Percentiles rank a stretch among this genome's conserved stretches.
Conservation (phyloP, 1,284 basidiomycete species). For the Leccinum insolens region DNA sequence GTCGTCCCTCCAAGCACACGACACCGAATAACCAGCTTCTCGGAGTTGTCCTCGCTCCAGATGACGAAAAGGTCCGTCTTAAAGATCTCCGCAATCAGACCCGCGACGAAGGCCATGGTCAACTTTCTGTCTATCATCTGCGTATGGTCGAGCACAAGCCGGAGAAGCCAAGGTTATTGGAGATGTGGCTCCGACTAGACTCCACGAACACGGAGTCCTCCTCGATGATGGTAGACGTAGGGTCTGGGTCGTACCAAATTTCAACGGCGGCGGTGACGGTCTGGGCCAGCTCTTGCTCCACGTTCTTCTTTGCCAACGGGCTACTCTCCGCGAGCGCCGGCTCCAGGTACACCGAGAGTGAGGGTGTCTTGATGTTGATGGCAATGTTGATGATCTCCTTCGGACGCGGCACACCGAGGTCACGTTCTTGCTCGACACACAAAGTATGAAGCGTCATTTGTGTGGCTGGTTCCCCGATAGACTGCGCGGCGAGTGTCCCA, state of each 20-base stretch:
- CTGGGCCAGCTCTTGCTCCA: slow-evolving; percentile 88
- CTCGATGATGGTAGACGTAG: slow-evolving; percentile 91
- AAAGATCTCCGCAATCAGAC: slow-evolving; percentile 93
- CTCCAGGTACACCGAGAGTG: slow-evolving; percentile 87
- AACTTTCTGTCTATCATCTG: slow-evolving; percentile 98
- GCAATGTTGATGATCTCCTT: slow-evolving; percentile 99
- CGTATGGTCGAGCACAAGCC: slow-evolving; percentile 94
- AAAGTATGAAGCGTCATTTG: slow-evolving; percentile 99
- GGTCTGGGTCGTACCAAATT: slow-evolving; percentile 98
- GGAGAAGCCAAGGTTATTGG: slow-evolving; percentile 96
- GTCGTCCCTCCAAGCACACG: slow-evolving; percentile 90
- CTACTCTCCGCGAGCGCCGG: slow-evolving; percentile 67
- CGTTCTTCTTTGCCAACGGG: slow-evolving; percentile 60
- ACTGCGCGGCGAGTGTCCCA: slow-evolving; percentile 96
- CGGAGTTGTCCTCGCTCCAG: slow-evolving; percentile 98
- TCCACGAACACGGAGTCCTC: slow-evolving; percentile 97
- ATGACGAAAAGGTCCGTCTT: slow-evolving; percentile 98
- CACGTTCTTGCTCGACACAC: slow-evolving; percentile 97
- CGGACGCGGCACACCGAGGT: slow-evolving; percentile 95
- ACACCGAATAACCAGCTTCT: slow-evolving; percentile 96
- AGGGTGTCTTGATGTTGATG: slow-evolving; percentile 98
- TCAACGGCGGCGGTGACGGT: slow-evolving; percentile 96
- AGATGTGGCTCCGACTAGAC: slow-evolving; percentile 87
- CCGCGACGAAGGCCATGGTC: slow-evolving; percentile 95
- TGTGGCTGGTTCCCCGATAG: slow-evolving; percentile 98